Percentiles rank a stretch among this genome's conserved stretches.
phyloP scores from a whole-genome alignment of 2,329 filamentous ascomycete species.

The Fusarium nisikadoi region DNA sequence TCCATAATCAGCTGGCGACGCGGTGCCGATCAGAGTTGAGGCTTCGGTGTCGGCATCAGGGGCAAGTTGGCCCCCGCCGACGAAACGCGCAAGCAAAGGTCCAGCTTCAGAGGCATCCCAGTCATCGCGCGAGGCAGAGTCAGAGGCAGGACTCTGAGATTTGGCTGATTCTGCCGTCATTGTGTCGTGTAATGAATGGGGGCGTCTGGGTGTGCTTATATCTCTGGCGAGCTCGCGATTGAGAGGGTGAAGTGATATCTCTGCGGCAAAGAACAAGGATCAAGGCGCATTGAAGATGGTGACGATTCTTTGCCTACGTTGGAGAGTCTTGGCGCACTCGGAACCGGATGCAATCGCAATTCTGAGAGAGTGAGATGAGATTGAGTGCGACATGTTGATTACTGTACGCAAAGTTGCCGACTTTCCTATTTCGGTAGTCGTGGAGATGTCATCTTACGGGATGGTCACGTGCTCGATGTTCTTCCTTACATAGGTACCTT shows the following conservation, averaged over 20 bases:
- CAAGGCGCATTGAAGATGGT: neutral
- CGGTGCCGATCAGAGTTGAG: slow-evolving; percentile 40
- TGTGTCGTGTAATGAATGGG: neutral
- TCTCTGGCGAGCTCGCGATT: neutral
- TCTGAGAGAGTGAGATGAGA: neutral
- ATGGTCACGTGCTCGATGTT: slow-evolving; percentile 3
- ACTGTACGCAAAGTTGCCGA: neutral
- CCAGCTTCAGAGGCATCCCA: slow-evolving; percentile 34
- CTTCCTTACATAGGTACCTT: too few relatives aligned
- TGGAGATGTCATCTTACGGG: neutral
- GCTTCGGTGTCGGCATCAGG: slow-evolving; percentile 41
- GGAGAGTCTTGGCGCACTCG: neutral
- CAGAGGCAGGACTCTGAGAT: slow-evolving; percentile 10
- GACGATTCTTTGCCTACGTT: neutral
- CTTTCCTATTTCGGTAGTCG: slow-evolving; percentile 19
- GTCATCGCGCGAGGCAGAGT: neutral
- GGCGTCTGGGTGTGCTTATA: neutral
- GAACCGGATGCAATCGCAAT: neutral
- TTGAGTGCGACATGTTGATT: slow-evolving; percentile 2
- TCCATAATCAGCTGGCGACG: slow-evolving; percentile 24
- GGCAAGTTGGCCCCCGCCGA: slow-evolving; percentile 23
- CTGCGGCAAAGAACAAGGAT: slow-evolving; percentile 1
- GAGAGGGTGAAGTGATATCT: neutral
- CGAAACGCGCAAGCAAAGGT: slow-evolving; percentile 40
- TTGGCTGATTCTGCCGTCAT: slow-evolving; percentile 22